Evolutionary conservation across 768 basidiomycete species (phyloP), one percentile per base, ranked within the genome.

Genomic region (Lactarius hengduanensis): DNA sequence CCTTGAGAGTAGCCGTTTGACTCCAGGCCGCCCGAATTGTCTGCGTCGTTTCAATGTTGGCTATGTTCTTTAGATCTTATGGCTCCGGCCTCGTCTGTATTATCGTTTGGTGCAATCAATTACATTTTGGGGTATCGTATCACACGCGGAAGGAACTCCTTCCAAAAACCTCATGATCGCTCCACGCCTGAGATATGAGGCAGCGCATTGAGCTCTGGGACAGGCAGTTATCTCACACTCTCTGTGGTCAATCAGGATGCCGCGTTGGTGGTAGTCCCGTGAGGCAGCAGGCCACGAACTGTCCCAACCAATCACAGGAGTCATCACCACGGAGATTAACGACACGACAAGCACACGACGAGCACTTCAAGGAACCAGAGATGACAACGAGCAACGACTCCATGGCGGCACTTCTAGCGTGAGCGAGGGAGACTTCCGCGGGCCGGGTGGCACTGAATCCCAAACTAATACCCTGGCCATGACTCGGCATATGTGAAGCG

Each of bases 1-100:
- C 62, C 34, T 63, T 16, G 41, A 22, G 62, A 57, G 62, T 63
- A 47, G n/a, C 16, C 8, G 10, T 41, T 50, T 50, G n/a, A 20
- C 20, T 43, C 43, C 20, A 43, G 43, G 18, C 45, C 1, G 22
- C 13, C 50, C 1, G 13, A 13, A 18, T 15, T 18, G 5, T 26
- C 26, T 8, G 50, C 22, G 50, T 53, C 11, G 22, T 8, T 9
- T 22, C 9, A 13, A 13, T 6, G 22, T 53, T 45, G 20, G 20
- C 6, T 41, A 18, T 41, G 16, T 41, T 18, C 41, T 41, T 45
- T 53, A 26, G 22, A 2, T 53, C 26, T 28, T 50, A 26, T 26
- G 5, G 50, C 50, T 50, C 47, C n/a, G 5, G 11, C 22, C 10
- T 22, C 26, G 4, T 5, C 13, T 53, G 26, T 53, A 53, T 53